These are phyloP conservation scores for Solanum acaule DNA, from an alignment of 257 asterid genomes.

Conservation along the genomic window DNA sequence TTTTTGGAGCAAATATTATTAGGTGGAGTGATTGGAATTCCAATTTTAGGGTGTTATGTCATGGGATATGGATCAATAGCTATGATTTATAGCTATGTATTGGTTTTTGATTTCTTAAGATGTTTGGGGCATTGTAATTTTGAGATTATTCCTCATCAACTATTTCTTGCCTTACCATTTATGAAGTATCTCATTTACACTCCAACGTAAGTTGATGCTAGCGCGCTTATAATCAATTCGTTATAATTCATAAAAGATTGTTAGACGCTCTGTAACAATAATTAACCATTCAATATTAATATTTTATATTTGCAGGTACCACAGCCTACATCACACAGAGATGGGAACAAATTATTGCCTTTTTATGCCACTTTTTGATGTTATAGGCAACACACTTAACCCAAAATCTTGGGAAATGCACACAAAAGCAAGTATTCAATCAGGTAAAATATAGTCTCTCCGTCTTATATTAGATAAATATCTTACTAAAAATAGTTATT, in stretches of 20 bases:
- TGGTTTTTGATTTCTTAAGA: constrained; percentile 60
- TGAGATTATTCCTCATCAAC: constrained; percentile 66
- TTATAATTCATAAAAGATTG: not conserved
- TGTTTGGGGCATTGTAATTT: constrained; percentile 83
- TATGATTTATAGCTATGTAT: constrained; percentile 49
- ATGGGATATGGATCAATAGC: constrained; percentile 60
- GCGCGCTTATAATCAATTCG: not conserved
- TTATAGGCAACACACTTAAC: constrained; percentile 64
- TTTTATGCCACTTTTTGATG: constrained; percentile 84
- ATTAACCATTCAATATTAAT: not conserved
- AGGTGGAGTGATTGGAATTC: constrained; percentile 58
- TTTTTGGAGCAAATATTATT: constrained; percentile 60
- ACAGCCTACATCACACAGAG: constrained; percentile 60
- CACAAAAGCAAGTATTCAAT: constrained; percentile 29
- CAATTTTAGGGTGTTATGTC: constrained; percentile 44
- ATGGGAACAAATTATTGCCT: constrained; percentile 66
- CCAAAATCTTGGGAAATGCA: constrained; percentile 66
- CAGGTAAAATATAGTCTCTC: constrained; percentile 16
- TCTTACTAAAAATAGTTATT: not conserved
- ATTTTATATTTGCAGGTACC: constrained; percentile 45
- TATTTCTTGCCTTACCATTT: constrained; percentile 50
- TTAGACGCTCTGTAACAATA: not conserved
- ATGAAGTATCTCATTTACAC: constrained; percentile 58
- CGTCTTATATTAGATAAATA: accelerated
- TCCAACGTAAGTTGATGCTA: constrained; percentile 56